Evolutionary conservation across 139 green algal genomes (phyloP).

Genomic region (Zygnema circumcarinatum): DNA sequence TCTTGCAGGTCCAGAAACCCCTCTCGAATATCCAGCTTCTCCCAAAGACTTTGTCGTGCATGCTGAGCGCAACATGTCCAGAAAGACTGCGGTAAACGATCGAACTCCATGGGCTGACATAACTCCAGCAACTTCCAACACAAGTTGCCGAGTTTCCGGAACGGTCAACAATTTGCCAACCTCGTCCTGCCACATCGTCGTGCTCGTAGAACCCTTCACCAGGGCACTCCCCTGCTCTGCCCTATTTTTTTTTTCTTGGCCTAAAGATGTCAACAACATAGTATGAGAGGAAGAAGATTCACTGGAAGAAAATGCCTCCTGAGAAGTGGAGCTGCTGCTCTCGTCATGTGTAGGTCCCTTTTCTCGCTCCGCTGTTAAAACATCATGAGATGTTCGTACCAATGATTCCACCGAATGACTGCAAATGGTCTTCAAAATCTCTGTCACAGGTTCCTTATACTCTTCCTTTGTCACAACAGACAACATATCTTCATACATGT

Average conservation of each 20-base stretch:
- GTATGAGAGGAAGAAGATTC: not conserved
- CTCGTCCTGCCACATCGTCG: slow-evolving; percentile 31
- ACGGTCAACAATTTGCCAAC: slow-evolving; percentile 38
- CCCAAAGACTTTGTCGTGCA: not conserved
- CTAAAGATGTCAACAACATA: not conserved
- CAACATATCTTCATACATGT: slow-evolving; percentile 47
- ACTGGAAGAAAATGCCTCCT: not conserved
- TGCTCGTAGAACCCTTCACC: not conserved
- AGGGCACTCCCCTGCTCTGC: not conserved
- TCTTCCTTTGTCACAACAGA: slow-evolving; percentile 13
- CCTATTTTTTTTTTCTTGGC: not conserved
- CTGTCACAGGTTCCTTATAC: slow-evolving; percentile 10
- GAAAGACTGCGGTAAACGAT: slow-evolving; percentile 32
- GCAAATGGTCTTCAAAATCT: slow-evolving; percentile 31
- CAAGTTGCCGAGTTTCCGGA: slow-evolving; percentile 37
- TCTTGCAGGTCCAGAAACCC: not conserved
- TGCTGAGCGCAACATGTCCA: slow-evolving; percentile 33
- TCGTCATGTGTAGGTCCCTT: not conserved
- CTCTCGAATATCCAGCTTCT: not conserved
- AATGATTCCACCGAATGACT: slow-evolving; percentile 20
- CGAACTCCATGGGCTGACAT: slow-evolving; percentile 45
- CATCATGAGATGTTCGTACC: slow-evolving; percentile 39
- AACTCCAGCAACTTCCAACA: slow-evolving; percentile 49
- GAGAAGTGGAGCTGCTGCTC: not conserved
- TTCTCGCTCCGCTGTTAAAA: slow-evolving; percentile 15